Base-by-base conservation (phyloP, 148 eudicot genomes). In the Nyssa sinensis region DNA sequence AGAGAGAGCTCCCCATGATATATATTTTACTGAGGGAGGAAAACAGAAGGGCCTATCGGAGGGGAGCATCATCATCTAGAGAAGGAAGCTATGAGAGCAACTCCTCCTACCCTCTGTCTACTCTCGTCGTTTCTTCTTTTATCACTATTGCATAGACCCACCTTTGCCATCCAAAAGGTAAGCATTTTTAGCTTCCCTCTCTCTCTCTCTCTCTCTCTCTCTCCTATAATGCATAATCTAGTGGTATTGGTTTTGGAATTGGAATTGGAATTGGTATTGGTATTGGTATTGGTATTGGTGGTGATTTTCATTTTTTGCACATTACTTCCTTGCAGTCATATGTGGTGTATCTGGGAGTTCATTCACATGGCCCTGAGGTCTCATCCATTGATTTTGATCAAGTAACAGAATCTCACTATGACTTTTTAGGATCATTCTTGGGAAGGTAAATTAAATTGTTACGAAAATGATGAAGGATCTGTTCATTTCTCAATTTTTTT, bases 341-440 rank as follows among this genome's bases (percentile, higher is more conserved):
- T 83, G 85, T 94, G 64, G 97, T 94, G 71, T 91, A 94, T 78
- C 74, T 91, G 80, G 98, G 98, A 78, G 91, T 72, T 79, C 90
- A 86, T 82, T 85, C 87, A 24, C 88, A 88, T 78, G 89, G 87
- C 30, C 31, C n/a, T 6, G 71, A 80, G 41, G 71, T 67, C 11
- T 70, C 88, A 24, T 74, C 74, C 16, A 57, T 28, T 71, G 89
- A 90, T 74, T 67, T 69, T 3, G 73, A 82, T 44, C 78, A 78
- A 77, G 88, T 88, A 4, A 82, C 72, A 25, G 84, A 90, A 58
- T 81, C 88, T 16, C 97, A 93, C 81, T 82, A 84, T 74, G 83
- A 86, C 35, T 80, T 93, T 51, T 83, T 93, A 78, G 91, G 88
- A 53, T 80, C 86, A 44, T 88, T 77, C 77, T 81, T 93, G 62